Evolutionary conservation across 176 grass and related monocot genomes (phyloP).

Genomic region (Cenchrus fungigraminus): DNA sequence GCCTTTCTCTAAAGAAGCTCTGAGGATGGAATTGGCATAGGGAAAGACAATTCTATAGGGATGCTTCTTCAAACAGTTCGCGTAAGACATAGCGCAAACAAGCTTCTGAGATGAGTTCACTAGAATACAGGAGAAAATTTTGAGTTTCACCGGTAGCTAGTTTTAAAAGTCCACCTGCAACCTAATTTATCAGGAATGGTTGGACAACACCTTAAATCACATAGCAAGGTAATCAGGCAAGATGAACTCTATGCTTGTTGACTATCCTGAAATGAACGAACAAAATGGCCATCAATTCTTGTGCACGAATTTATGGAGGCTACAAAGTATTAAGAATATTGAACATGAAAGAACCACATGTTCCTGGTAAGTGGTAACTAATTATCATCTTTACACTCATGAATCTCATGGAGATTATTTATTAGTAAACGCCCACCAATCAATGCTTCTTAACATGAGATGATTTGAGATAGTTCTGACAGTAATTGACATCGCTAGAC

Average conservation of each 20-base stretch:
- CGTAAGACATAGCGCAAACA: slow-evolving; percentile 45
- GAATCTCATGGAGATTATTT: slow-evolving; percentile 12
- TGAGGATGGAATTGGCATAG: slow-evolving; percentile 62
- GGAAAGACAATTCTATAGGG: slow-evolving; percentile 41
- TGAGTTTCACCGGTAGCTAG: slow-evolving; percentile 19
- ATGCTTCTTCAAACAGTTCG: slow-evolving; percentile 56
- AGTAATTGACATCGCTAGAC: not conserved
- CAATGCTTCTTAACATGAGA: slow-evolving; percentile 6
- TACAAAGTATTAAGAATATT: slow-evolving; percentile 12
- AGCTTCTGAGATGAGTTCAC: slow-evolving; percentile 37
- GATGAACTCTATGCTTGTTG: slow-evolving; percentile 12
- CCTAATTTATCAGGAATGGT: slow-evolving; percentile 20
- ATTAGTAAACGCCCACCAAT: not conserved
- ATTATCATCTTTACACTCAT: not conserved
- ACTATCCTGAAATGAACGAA: slow-evolving; percentile 40
- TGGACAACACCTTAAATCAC: slow-evolving; percentile 32
- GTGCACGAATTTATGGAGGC: not conserved
- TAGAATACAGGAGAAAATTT: slow-evolving; percentile 26
- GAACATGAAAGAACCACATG: not conserved
- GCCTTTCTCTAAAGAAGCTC: slow-evolving; percentile 70
- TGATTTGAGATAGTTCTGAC: not conserved
- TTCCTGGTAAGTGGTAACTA: slow-evolving; percentile 28
- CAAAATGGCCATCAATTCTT: slow-evolving; percentile 30
- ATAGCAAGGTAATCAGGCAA: slow-evolving; percentile 37
- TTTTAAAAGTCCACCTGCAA: slow-evolving; percentile 40